Evolutionary conservation across 805 yeast species (phyloP).

Genomic region (Pichia kluyveri): DNA sequence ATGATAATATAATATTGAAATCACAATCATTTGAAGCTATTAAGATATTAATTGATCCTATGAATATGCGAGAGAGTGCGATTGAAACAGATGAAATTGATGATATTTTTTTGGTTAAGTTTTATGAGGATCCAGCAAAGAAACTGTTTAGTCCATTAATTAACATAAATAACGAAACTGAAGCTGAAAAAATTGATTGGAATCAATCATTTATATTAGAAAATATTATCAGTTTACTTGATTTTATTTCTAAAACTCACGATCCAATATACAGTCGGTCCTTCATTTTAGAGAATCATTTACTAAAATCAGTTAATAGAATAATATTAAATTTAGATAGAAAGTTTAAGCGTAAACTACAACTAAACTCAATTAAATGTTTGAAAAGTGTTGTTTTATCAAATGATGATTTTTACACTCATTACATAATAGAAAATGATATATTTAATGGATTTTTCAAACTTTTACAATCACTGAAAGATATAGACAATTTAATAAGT

Average conservation of each 20-base stretch:
- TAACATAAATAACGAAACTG: slow-evolving; percentile 5
- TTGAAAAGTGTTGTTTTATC: slow-evolving; percentile 51
- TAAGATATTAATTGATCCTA: slow-evolving; percentile 60
- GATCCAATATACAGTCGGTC: slow-evolving; percentile 46
- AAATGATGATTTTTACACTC: slow-evolving; percentile 53
- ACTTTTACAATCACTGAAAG: slow-evolving; percentile 38
- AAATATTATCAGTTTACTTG: slow-evolving; percentile 57
- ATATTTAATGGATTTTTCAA: slow-evolving; percentile 41
- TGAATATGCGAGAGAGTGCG: slow-evolving; percentile 8
- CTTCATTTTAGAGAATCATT: slow-evolving; percentile 51
- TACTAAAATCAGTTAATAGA: slow-evolving; percentile 46
- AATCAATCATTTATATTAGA: slow-evolving; percentile 11
- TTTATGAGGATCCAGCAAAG: slow-evolving; percentile 41
- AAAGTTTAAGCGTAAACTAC: slow-evolving; percentile 40
- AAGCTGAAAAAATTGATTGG: not conserved
- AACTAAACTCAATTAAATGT: slow-evolving; percentile 62
- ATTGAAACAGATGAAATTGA: slow-evolving; percentile 18
- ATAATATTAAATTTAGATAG: slow-evolving; percentile 29
- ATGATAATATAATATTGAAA: slow-evolving; percentile 60
- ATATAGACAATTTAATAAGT: slow-evolving; percentile 53
- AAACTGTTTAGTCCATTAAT: slow-evolving; percentile 22
- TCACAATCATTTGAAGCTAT: slow-evolving; percentile 82
- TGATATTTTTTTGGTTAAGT: slow-evolving; percentile 40
- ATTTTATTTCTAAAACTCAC: slow-evolving; percentile 61
- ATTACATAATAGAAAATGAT: slow-evolving; percentile 47